Evolutionary conservation across 495 filamentous ascomycete genomes (phyloP).

Genomic region (Penicillium daleae): DNA sequence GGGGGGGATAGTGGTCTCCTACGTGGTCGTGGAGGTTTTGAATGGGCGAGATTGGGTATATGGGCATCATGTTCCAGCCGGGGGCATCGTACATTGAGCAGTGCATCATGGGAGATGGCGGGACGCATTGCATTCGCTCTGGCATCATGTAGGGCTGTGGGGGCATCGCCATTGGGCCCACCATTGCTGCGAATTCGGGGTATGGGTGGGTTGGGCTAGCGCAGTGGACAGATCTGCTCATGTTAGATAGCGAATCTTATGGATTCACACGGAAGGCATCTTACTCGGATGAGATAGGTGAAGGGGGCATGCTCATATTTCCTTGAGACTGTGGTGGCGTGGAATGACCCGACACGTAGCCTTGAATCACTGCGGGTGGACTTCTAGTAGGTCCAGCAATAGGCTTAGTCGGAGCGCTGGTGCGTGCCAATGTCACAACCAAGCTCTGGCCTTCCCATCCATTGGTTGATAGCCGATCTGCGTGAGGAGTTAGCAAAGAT

Average conservation of each 20-base stretch:
- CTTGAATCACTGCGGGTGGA: slow-evolving; percentile 34
- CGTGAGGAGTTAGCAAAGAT: slow-evolving; percentile 13
- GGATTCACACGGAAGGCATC: neutral
- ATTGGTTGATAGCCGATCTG: slow-evolving; percentile 48
- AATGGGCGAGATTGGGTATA: slow-evolving; percentile 37
- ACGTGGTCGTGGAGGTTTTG: slow-evolving; percentile 20
- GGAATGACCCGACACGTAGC: slow-evolving; percentile 40
- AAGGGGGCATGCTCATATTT: slow-evolving; percentile 40
- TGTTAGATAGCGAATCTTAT: slow-evolving; percentile 2
- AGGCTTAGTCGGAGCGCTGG: slow-evolving; percentile 46
- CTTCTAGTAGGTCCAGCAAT: slow-evolving; percentile 52
- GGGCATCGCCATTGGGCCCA: slow-evolving; percentile 30
- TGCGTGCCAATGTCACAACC: slow-evolving; percentile 49
- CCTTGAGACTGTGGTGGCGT: slow-evolving; percentile 38
- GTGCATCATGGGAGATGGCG: slow-evolving; percentile 40
- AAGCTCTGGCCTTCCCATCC: slow-evolving; percentile 53
- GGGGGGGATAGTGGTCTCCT: slow-evolving; percentile 2
- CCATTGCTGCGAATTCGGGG: slow-evolving; percentile 38
- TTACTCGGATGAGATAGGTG: slow-evolving; percentile 47
- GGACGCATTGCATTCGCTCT: slow-evolving; percentile 36
- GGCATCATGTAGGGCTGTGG: slow-evolving; percentile 37
- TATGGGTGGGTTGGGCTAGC: slow-evolving; percentile 31
- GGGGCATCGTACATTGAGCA: slow-evolving; percentile 35
- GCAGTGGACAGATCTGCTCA: slow-evolving; percentile 33
- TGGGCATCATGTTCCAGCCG: slow-evolving; percentile 38